Base-by-base conservation (phyloP, 768 basidiomycete genomes). In the Mycena venus region DNA sequence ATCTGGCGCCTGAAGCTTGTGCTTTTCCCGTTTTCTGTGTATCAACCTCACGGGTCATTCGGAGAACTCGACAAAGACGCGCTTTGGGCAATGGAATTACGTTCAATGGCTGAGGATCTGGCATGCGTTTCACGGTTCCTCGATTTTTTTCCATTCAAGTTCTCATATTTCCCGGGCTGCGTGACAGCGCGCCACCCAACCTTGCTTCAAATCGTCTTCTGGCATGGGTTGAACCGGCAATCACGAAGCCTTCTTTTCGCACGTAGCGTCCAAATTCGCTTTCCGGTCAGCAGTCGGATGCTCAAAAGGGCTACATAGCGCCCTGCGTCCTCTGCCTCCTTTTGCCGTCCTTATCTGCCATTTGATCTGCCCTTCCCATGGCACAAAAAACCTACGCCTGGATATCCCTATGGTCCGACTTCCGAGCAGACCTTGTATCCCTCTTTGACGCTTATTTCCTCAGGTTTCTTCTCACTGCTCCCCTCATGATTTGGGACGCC, bases 401-500 rank as follows among this genome's bases (percentile, higher is more conserved):
- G 88, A 83, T 90, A 38, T 83, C 88, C 0, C 76, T 85, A 32
- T 91, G 92, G 75, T 76, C 29, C 40, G 69, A 61, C 36, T 58
- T 62, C 64, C 69, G 29, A 29, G 27, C 2, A 29, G 38, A 9
- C 58, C 14, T 21, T 10, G 7, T 32, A 21, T 36, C 11, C 6
- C 1, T 27, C 17, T 36, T 64, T 31, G 34, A 44, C n/a, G 4
- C 23, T 14, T 47, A 38, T 17, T 60, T 63, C 31, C 49, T 10
- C 69, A 77, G 75, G 92, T 92, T 93, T 75, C 74, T 88, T 15
- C 60, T 92, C 69, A 88, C 90, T 27, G 85, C 88, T 15, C 89
- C 90, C 2, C 84, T 94, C 76, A 88, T 94, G 79, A 80, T 93
- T 68, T 94, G 93, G 93, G 93, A 95, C 83, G 93, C 88, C 3